Base-by-base conservation (phyloP, 2,329 filamentous ascomycete genomes). In the Monilinia fructigena region DNA sequence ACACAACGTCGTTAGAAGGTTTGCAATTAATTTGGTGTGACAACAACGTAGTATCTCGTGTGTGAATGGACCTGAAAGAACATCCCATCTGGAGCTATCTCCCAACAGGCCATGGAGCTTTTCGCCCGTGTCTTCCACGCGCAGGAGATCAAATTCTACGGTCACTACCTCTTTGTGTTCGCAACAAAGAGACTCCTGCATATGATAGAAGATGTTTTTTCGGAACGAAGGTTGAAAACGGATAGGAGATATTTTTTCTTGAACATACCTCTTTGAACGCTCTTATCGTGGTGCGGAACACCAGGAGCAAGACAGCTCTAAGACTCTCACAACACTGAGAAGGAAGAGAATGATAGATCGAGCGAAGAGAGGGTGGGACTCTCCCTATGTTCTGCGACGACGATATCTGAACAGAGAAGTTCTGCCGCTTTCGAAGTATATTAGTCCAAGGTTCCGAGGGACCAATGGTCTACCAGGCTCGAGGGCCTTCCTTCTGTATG, bases 1-100 rank as follows among this genome's bases (percentile, higher is more conserved):
- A 73, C 73, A 73, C 70, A 67, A 66, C 68, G 68, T 71, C 56
- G 64, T 66, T 68, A 70, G 71, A 68, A 69, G 59, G 63, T 55
- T 71, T 65, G 59, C 23, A 53, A 67, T 66, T 69, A 55, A 67
- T 47, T 45, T 45, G 20, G 59, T 58, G 54, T 64, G 61, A 68
- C 55, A 63, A 63, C 23, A 66, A 65, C 40, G 35, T 53, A 55
- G 63, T 31, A 56, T 47, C 11, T 60, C 28, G 26, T 42, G 47
- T 35, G 18, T 60, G 55, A 55, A 66, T 55, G 40, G 35, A 56
- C 50, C 63, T 63, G 58, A 55, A 65, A 65, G 31, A 61, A 65
- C 35, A 47, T 66, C 55, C 28, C 58, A 61, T 61, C 58, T 50
- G 58, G 45, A 38, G 58, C 58, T 11, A 60, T 65, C 56, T 28